These are phyloP conservation scores for Aspergillus campestris DNA, from an alignment of 495 filamentous ascomycete species.

Conservation along the genomic window DNA sequence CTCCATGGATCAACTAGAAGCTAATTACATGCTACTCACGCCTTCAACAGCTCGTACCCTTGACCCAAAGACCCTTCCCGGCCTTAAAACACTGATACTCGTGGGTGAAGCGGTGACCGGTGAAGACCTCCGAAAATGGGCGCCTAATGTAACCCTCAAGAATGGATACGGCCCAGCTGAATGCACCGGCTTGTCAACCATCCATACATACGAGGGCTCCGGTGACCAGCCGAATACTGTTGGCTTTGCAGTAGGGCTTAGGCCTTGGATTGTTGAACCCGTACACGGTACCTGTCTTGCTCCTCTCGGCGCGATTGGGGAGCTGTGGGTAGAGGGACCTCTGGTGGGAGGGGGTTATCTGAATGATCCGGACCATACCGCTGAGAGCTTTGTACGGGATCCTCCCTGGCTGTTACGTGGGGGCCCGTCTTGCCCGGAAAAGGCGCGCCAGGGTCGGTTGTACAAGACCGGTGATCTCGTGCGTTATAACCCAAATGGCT, in stretches of 20 bases:
- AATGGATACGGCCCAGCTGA: constrained; percentile 14
- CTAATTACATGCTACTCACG: constrained; percentile 6
- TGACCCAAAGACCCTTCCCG: constrained; percentile 1
- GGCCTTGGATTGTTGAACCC: too few species aligned
- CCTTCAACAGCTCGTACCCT: neutral
- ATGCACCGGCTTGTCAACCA: constrained; percentile 11
- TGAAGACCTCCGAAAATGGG: constrained; percentile 10
- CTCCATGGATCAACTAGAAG: constrained; percentile 17
- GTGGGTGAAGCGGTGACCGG: constrained; percentile 12
- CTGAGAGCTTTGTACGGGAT: constrained; percentile 22
- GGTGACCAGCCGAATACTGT: too few species aligned
- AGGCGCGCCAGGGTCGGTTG: too few species aligned
- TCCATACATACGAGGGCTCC: too few species aligned
- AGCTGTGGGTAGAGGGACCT: constrained; percentile 34
- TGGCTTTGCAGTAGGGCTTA: too few species aligned
- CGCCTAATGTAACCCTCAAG: constrained; percentile 5
- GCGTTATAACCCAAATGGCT: constrained; percentile 33
- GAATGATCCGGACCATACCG: constrained; percentile 20
- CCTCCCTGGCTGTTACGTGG: constrained; percentile 23
- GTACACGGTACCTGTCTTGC: too few species aligned
- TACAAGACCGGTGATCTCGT: constrained; percentile 35
- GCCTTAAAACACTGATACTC: constrained; percentile 11
- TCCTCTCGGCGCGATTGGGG: constrained; percentile 36
- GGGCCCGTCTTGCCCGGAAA: constrained; percentile 9
- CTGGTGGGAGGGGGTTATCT: constrained; percentile 30